Evolutionary conservation across 2,329 filamentous ascomycete species (phyloP).

Genomic region (Rutstroemia sp.): DNA sequence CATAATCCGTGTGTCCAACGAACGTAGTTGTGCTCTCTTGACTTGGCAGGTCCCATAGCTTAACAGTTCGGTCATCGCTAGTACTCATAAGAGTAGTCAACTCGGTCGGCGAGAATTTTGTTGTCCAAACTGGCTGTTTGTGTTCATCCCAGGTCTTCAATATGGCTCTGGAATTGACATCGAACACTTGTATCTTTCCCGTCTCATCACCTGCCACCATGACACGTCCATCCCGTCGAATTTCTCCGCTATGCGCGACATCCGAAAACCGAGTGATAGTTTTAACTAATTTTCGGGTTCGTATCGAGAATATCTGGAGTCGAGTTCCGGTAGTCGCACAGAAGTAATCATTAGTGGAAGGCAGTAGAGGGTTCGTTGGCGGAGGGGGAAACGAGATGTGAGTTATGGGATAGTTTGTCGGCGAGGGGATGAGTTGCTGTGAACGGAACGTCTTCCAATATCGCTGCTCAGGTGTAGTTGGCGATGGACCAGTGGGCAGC

Average conservation of each 20-base stretch:
- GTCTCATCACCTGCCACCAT: constrained; percentile 87
- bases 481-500: constrained; percentile 72
- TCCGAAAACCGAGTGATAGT: constrained; percentile 92
- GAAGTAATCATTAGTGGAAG: constrained; percentile 62
- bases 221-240: constrained; percentile 81
- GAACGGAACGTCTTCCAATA: constrained; percentile 97
- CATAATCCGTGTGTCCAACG: constrained; percentile 85
- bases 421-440: constrained; percentile 81
- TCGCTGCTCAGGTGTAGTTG: constrained; percentile 82
- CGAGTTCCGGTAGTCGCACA: constrained; percentile 91
- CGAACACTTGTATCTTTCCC: constrained; percentile 91
- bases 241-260: constrained; percentile 80
- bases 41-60: constrained; percentile 87
- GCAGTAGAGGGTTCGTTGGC: constrained; percentile 33
- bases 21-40: constrained; percentile 71
- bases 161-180: constrained; percentile 81
- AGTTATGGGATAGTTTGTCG: constrained; percentile 66
- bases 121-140: constrained; percentile 88
- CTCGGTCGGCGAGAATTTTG: constrained; percentile 84
- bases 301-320: constrained; percentile 87
- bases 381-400: constrained; percentile 69
- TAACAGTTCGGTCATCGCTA: constrained; percentile 86
- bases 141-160: constrained; percentile 93
- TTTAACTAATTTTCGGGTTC: constrained; percentile 85
- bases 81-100: constrained; percentile 82